Conservation (phyloP, 2,329 filamentous ascomycete species). For the Alternaria sp. region DNA sequence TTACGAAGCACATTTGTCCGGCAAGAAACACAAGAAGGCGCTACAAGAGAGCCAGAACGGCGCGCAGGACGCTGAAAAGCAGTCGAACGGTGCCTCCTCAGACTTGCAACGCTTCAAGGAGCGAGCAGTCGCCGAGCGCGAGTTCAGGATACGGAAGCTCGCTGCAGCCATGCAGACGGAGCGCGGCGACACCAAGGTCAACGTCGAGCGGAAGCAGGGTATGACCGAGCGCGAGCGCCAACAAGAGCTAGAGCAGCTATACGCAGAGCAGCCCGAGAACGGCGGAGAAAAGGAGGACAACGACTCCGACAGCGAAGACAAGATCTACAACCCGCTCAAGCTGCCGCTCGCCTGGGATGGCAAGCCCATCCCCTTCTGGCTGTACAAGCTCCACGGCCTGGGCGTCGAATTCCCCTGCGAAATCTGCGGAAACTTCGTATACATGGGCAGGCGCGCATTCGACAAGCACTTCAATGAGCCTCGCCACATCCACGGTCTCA, state of each 20-base stretch:
- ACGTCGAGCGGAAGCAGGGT: conserved; percentile 94
- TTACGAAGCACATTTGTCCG: conserved; percentile 84
- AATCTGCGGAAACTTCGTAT: conserved; percentile 98
- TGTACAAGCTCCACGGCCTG: conserved; percentile 94
- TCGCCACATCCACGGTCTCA: conserved; percentile 89
- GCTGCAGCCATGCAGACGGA: conserved; percentile 84
- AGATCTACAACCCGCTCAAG: conserved; percentile 96
- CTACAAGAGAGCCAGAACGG: conserved; percentile 61
- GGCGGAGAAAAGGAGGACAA: conserved; percentile 69
- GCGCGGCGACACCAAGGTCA: conserved; percentile 86
- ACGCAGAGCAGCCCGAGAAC: conserved; percentile 64
- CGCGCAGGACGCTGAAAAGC: conserved; percentile 21
- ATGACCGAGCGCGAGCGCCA: conserved; percentile 97
- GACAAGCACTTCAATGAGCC: conserved; percentile 99
- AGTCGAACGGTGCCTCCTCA: conserved; percentile 24
- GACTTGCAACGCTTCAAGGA: conserved; percentile 69
- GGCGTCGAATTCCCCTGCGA: conserved; percentile 96
- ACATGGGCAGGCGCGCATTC: conserved; percentile 94
- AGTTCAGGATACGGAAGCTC: conserved; percentile 81
- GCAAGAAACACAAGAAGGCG: conserved; percentile 91
- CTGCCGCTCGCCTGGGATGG: conserved; percentile 96
- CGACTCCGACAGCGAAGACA: conserved; percentile 74
- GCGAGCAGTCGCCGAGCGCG: conserved; percentile 85
- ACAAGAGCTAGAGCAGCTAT: conserved; percentile 88
- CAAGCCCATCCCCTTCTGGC: conserved; percentile 98